These are phyloP conservation scores for Talaromyces adpressus DNA, from an alignment of 495 filamentous ascomycete genomes.

Conservation along the genomic window DNA sequence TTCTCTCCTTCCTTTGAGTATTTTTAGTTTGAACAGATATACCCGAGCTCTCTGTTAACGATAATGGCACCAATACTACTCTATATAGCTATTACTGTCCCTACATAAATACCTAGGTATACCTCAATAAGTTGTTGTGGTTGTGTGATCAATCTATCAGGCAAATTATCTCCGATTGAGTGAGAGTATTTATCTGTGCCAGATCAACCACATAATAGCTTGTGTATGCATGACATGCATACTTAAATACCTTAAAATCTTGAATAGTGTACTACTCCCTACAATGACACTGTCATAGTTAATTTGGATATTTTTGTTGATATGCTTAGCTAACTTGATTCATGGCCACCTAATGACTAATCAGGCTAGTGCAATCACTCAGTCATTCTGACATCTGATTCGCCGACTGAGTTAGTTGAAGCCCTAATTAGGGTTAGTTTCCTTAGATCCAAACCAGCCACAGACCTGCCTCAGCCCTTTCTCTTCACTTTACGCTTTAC, in stretches of 20 bases:
- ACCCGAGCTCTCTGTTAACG: background rate
- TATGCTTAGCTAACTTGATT: background rate
- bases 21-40: slow-evolving; percentile 3
- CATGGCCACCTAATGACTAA: background rate
- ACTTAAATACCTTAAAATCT: too few species aligned
- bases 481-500: background rate
- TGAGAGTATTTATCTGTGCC: too few species aligned
- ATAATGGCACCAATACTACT: background rate
- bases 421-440: background rate
- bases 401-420: background rate
- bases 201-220: too few species aligned
- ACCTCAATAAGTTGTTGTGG: background rate
- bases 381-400: background rate
- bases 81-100: background rate
- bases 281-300: background rate
- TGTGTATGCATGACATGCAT: background rate
- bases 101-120: background rate
- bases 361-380: background rate
- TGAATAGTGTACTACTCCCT: background rate
- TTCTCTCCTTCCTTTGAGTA: background rate
- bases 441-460: background rate
- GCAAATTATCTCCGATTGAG: background rate
- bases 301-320: too few species aligned
- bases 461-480: background rate
- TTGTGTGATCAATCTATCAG: background rate